Evolutionary conservation across 352 stramenopile genomes (phyloP), one percentile per base, ranked within the genome.

Genomic region (Globisporangium middletonii): DNA sequence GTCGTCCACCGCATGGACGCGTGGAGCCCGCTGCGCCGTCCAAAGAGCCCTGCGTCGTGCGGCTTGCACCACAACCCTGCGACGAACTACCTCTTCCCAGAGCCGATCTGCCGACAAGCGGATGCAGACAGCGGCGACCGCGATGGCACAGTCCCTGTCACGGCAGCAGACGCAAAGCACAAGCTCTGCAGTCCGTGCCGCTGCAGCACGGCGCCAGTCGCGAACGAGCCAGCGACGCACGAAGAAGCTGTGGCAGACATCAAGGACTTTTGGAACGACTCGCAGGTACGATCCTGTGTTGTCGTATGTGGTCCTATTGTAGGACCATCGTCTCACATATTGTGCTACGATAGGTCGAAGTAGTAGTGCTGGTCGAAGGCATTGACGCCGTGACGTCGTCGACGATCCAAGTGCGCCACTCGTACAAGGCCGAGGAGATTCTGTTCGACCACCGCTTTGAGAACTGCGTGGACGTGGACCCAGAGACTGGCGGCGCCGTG

Each of bases 351-450:
- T 46, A 98, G 69, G 63, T 97, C 38, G 97, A 99, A 76, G 84
- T 99, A 51, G 85, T 99, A n/a, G 92, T 98, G 37, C 73, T 98
- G 38, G 77, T 98, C 2, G 95, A 99, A 75, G 95, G 95, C 28
- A 98, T 96, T 28, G 95, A 98, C 57, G 91, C 95, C 28, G 79
- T 98, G 35, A 98, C 95, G 23, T 97, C 88, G n/a, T 77, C 88
- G 49, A 96, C 90, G 35, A 92, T 98, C 48, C 96, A 99, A 65
- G 91, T 97, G 48, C 80, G 95, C 19, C 96, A 99, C 77, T 98
- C 92, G 19, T 99, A 98, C 76, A 93, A 89, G 67, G 61, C 72
- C 4, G 77, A 89, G 15, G 94, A 99, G 57, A 90, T 99, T 47
- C 56, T 86, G 46, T 98, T 96, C 65, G 81, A 98, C 75, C 77